Conservation (phyloP, 345 rosid species). For the Euphorbia peplus region DNA sequence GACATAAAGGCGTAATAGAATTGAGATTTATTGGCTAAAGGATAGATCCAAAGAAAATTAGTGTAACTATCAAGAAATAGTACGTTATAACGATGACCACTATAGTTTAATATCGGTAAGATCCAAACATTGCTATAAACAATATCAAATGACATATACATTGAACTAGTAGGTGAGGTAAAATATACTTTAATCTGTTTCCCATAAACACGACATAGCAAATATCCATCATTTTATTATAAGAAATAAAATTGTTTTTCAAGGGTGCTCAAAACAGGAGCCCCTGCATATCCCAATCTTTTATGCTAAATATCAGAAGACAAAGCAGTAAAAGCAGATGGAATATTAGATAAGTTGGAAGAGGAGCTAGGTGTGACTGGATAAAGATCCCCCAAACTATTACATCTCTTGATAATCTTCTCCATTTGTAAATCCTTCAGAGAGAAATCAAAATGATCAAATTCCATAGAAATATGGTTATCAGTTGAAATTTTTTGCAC, state of each 20-base stretch:
- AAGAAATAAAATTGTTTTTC: neutral
- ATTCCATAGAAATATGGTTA: neutral
- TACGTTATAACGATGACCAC: too few relatives aligned
- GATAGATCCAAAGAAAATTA: too few relatives aligned
- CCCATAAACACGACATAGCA: neutral
- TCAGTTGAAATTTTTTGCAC: neutral
- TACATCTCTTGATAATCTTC: neutral
- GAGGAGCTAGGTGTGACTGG: neutral
- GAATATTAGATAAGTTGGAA: neutral
- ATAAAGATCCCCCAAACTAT: neutral
- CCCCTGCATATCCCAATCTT: neutral
- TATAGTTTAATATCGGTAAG: too few relatives aligned
- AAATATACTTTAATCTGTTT: neutral
- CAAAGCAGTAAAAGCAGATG: too few relatives aligned
- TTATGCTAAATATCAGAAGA: constrained; percentile 2
- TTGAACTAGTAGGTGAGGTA: too few relatives aligned
- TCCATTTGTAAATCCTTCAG: neutral
- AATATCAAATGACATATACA: too few relatives aligned
- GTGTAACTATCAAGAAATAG: too few relatives aligned
- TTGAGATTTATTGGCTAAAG: too few relatives aligned
- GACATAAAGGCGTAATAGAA: too few relatives aligned
- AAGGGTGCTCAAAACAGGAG: neutral
- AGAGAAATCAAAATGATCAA: neutral
- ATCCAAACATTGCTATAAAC: too few relatives aligned
- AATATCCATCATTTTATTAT: neutral